Percentiles rank a stretch among this genome's conserved stretches.
Conservation (phyloP, 202 grass and related monocot genomes). For the Setaria viridis region DNA sequence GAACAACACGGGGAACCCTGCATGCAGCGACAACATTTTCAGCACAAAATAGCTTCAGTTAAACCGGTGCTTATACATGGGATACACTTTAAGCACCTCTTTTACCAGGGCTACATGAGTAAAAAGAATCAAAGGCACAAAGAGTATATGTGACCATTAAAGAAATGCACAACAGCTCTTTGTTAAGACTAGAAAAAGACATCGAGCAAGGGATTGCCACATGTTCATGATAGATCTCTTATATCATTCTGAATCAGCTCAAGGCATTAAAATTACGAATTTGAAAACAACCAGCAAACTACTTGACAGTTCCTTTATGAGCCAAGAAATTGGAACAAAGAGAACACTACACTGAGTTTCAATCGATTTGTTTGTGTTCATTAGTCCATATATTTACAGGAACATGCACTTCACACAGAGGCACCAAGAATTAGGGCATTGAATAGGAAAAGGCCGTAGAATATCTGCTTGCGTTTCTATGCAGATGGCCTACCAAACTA, state of each 20-base stretch:
- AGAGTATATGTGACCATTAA: neutral
- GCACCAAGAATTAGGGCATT: slow-evolving; percentile 26
- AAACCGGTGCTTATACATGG: neutral
- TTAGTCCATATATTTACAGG: slow-evolving; percentile 5
- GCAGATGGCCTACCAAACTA: neutral
- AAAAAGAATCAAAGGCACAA: neutral
- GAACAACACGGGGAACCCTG: slow-evolving; percentile 26
- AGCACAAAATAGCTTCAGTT: neutral
- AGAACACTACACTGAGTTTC: slow-evolving; percentile 14
- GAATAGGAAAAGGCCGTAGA: neutral
- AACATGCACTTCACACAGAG: slow-evolving; percentile 26
- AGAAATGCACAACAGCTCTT: neutral
- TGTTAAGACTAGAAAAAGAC: neutral
- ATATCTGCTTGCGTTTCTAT: neutral
- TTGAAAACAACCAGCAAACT: neutral
- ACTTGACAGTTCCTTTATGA: neutral
- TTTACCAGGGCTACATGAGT: neutral
- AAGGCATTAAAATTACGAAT: neutral
- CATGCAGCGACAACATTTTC: neutral
- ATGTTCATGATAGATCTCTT: neutral
- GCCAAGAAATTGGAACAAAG: neutral
- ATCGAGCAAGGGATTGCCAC: neutral
- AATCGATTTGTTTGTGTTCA: slow-evolving; percentile 16
- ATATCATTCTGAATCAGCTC: neutral
- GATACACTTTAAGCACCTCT: neutral